Percentiles rank a stretch among this genome's conserved stretches.
Conservation (phyloP, 2,329 filamentous ascomycete genomes). For the Fusarium brachygibbosum region DNA sequence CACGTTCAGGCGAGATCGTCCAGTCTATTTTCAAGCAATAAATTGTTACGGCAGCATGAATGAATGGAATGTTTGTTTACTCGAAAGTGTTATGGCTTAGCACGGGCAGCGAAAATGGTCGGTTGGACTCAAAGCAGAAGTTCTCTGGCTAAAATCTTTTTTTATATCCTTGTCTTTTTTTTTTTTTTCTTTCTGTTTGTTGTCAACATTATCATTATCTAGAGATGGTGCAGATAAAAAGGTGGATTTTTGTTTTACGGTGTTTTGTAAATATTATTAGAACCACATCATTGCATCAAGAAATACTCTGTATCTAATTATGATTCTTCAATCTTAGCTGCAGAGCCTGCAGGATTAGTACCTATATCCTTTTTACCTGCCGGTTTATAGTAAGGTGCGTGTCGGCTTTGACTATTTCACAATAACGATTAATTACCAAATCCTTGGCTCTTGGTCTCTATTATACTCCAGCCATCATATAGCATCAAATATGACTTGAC, state of each 20-base stretch:
- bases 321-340: background rate
- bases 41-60: constrained; percentile 42
- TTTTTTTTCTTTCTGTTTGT: constrained; percentile 10
- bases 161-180: constrained; percentile 31
- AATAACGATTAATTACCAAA: background rate
- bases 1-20: constrained; percentile 83
- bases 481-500: constrained; percentile 11
- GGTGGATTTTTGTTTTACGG: constrained; percentile 22
- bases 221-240: constrained; percentile 24
- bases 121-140: constrained; percentile 32
- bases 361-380: background rate
- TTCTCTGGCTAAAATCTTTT: constrained; percentile 25
- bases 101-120: constrained; percentile 45
- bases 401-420: background rate
- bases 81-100: constrained; percentile 43
- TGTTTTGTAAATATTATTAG: constrained; percentile 38
- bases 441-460: background rate
- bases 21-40: constrained; percentile 73
- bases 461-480: background rate
- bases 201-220: constrained; percentile 10
- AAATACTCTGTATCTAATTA: background rate
- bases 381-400: constrained; percentile 1
- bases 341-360: no score
- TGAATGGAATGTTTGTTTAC: constrained; percentile 32
- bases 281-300: constrained; percentile 16